These are phyloP conservation scores for Solanum hybrid DNA, from an alignment of 305 asterid genomes.

Conservation along the genomic window DNA sequence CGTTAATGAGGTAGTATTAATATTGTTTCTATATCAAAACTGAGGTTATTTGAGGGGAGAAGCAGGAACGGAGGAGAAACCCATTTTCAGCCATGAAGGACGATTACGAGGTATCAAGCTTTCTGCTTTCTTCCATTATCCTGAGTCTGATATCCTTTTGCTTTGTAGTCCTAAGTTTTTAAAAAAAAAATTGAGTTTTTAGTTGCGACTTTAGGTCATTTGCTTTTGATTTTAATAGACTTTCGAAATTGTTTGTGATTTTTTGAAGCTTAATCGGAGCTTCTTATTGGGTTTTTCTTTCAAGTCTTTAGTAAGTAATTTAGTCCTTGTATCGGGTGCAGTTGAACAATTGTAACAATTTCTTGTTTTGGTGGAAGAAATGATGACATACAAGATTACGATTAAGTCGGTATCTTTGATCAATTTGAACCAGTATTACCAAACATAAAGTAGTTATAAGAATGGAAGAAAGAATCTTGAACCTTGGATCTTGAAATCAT, in stretches of 20 bases:
- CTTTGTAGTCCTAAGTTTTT: neutral
- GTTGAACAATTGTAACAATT: neutral
- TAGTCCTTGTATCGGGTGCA: neutral
- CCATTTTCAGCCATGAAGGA: slow-evolving; percentile 15
- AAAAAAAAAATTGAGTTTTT: no score
- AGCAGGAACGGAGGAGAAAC: neutral
- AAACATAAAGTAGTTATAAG: neutral
- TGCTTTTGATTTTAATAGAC: neutral
- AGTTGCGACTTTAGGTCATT: neutral
- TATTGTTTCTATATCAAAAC: neutral
- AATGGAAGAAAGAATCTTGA: neutral
- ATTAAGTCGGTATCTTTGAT: neutral
- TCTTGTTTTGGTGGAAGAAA: neutral
- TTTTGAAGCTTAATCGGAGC: neutral
- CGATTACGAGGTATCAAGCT: slow-evolving; percentile 21
- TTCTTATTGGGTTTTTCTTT: neutral
- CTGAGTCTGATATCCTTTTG: neutral
- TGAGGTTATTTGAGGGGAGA: neutral
- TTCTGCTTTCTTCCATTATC: neutral
- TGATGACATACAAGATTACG: neutral
- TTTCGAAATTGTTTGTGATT: neutral
- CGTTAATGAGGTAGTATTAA: neutral
- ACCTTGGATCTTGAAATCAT: neutral
- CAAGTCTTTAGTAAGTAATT: neutral
- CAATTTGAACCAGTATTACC: neutral